Percentiles rank a stretch among this genome's conserved stretches.
phyloP scores from a whole-genome alignment of 1,139 yeast species.

The Kodamaea ohmeri region DNA sequence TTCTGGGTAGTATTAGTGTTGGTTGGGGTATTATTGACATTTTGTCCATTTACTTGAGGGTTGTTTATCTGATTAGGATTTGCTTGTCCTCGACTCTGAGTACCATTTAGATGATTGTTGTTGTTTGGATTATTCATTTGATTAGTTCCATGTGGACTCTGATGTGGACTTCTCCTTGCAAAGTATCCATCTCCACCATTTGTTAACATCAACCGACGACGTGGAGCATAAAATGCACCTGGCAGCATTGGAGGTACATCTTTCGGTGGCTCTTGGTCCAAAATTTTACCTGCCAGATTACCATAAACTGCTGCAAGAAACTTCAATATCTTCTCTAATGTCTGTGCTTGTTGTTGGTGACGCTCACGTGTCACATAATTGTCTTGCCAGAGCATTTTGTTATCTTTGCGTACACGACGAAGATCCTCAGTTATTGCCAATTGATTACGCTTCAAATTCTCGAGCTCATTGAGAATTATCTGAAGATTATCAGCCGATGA shows the following conservation, averaged over 20 bases:
- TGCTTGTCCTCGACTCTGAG: no score
- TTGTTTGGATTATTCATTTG: no score
- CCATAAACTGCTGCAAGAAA: conserved; percentile 86
- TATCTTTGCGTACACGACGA: conserved; percentile 78
- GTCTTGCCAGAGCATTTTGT: conserved; percentile 89
- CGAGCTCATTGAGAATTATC: conserved; percentile 67
- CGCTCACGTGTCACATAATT: conserved; percentile 79
- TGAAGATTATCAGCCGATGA: conserved; percentile 32
- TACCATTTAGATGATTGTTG: no score
- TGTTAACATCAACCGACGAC: conserved; percentile 45
- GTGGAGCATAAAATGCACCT: conserved; percentile 19
- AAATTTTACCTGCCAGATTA: conserved; percentile 50
- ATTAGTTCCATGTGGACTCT: no score
- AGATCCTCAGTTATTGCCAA: conserved; percentile 79
- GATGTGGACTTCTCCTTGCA: no score
- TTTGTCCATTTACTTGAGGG: no score
- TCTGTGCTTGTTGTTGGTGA: conserved; percentile 80
- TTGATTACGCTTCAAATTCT: conserved; percentile 74
- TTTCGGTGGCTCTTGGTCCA: conserved; percentile 22
- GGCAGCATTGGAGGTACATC: conserved; percentile 8
- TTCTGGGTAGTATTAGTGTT: no score
- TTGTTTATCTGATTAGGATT: no score
- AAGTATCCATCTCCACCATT: conserved; percentile 15
- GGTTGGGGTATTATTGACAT: no score
- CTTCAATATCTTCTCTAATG: conserved; percentile 81